phyloP scores from a whole-genome alignment of 225 moss, liverwort and hornwort species.

The Thuidium tamariscinum region DNA sequence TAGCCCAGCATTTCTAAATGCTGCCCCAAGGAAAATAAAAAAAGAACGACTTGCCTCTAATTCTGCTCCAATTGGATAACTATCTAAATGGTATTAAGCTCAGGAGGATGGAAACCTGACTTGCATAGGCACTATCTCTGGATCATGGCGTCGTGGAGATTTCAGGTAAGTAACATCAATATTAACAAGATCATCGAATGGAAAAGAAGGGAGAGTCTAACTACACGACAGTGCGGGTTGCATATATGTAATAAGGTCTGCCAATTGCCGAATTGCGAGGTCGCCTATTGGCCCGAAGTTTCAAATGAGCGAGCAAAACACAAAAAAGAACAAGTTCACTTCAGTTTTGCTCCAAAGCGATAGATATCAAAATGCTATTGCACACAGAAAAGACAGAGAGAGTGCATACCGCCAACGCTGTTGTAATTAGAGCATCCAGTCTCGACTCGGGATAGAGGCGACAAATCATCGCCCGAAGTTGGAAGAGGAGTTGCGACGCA shows the following conservation, averaged over 20 bases:
- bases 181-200: neutral
- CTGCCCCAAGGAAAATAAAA: neutral
- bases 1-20: neutral
- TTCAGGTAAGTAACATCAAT: neutral
- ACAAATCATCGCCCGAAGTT: conserved; percentile 1
- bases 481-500: conserved; percentile 45
- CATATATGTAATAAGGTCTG: neutral
- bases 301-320: neutral
- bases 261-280: neutral
- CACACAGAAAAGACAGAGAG: neutral
- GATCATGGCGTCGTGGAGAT: neutral
- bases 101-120: neutral
- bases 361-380: neutral
- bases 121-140: neutral
- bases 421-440: conserved; percentile 80
- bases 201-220: neutral
- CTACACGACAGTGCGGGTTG: neutral
- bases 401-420: conserved; percentile 64
- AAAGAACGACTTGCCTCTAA: neutral
- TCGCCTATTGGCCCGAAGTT: neutral
- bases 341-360: neutral
- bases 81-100: neutral
- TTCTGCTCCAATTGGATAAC: neutral
- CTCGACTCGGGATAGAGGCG: conserved; percentile 42
- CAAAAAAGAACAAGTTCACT: neutral